Percentiles rank a stretch among this genome's conserved stretches.
Evolutionary conservation across 2,329 filamentous ascomycete genomes (phyloP).

Genomic region (Colletotrichum scovillei): DNA sequence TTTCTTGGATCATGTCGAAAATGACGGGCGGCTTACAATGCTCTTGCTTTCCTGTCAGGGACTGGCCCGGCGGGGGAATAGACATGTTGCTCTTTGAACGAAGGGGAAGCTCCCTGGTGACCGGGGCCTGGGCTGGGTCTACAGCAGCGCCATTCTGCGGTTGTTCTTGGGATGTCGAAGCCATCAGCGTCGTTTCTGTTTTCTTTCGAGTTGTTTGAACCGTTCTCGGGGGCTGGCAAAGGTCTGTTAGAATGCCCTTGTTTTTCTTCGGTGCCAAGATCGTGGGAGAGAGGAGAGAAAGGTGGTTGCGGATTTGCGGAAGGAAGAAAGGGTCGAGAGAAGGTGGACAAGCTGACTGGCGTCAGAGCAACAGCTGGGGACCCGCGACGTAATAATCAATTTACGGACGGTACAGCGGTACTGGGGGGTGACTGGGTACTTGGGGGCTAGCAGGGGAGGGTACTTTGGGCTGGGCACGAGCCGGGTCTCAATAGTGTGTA

Average conservation of each 20-base stretch:
- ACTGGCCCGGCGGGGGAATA: slow-evolving; percentile 55
- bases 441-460: background rate
- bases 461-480: background rate
- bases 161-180: slow-evolving; percentile 32
- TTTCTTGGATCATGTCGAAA: background rate
- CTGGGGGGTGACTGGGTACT: background rate
- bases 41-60: slow-evolving; percentile 94
- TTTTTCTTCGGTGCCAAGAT: slow-evolving; percentile 15
- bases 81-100: slow-evolving; percentile 43
- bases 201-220: background rate
- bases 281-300: background rate
- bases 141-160: slow-evolving; percentile 37
- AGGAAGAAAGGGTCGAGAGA: background rate
- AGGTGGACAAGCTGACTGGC: slow-evolving; percentile 30
- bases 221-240: slow-evolving; percentile 6
- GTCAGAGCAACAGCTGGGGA: slow-evolving; percentile 30
- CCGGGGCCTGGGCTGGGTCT: slow-evolving; percentile 14
- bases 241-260: background rate
- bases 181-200: slow-evolving; percentile 24
- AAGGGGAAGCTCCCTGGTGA: slow-evolving; percentile 34
- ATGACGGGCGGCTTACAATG: slow-evolving; percentile 76
- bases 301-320: background rate
- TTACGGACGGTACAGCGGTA: slow-evolving; percentile 19
- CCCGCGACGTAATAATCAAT: slow-evolving; percentile 34
- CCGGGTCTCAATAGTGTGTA: slow-evolving; percentile 14